Evolutionary conservation across 73 alveolate species (phyloP), one percentile per base, ranked within the genome.

Genomic region (Loxodes magnus): DNA sequence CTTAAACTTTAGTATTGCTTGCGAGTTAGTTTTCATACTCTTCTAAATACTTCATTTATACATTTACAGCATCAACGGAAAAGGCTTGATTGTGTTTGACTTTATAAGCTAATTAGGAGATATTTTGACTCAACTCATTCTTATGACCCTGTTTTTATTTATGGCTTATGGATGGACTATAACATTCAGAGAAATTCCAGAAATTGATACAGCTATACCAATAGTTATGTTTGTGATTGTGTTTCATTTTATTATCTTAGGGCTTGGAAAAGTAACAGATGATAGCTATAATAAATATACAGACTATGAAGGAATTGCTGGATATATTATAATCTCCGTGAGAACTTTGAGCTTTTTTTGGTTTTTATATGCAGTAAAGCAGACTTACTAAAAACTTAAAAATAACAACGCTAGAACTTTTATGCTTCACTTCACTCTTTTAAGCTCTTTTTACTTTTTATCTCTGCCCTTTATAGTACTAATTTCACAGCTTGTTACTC

Each of bases 141-240:
- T 56, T 2, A 35, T 41, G 38, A 21, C 27, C n/a, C 15, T 10
- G n/a, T 24, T 46, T 37, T 25, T 46, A n/a, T 25, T 46, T 1
- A 49, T 64, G 20, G 43, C 77, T 28, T 43, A 54, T 60, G 77
- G 77, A 12, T 64, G 77, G 76, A 14, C 54, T 4, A 56, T 64
- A 2, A 64, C 26, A 20, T 64, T 34, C 27, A 64, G 24, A 17
- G 67, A 64, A 22, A 38, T 64, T 21, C 72, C 43, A 7, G 67
- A 64, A 35, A 22, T 52, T 17, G 77, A 64, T 25, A 31, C 38
- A 16, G 51, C 25, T 14, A 38, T 64, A 0, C 74, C 74, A 3
- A 20, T 56, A 20, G 22, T 53, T 15, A 30, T 64, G 24, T 16
- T 64, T 12, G 46, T 64, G 5, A 51, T 35, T 9, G 41, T 64